Evolutionary conservation across 2,329 filamentous ascomycete species (phyloP), one percentile per base, ranked within the genome.

Genomic region (Colletotrichum ledebouriae): DNA sequence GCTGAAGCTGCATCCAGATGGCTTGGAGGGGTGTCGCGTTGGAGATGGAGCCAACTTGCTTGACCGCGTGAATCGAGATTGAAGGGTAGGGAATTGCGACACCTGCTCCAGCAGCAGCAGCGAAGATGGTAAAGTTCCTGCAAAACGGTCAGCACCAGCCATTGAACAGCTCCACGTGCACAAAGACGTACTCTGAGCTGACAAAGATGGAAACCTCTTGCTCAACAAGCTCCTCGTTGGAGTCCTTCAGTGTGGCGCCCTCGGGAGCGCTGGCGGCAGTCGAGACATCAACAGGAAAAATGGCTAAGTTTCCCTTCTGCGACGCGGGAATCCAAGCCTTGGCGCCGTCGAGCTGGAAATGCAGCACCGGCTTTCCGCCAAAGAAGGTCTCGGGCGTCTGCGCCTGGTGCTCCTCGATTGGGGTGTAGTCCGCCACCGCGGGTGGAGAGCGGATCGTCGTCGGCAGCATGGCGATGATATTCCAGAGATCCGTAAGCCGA

Each of bases 31-130:
- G 76, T 12, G 73, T 67, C 44, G 80, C 76, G 20, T 81, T 78
- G 33, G 80, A 75, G 50, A 80, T 77, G 70, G 70, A 63, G 57
- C 75, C 77, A 73, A 87, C 82, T 63, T 88, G 87, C 78, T 93
- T 90, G 73, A 92, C 87, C 0, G 91, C 92, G 76, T 94, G 92
- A 15, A 94, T 89, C 22, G 89, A 89, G 76, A 95, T 92, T 69
- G 87, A 82, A 3, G 90, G 91, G 78, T 94, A 95, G 0, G 91
- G 88, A 71, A 94, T 91, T 46, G 88, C 85, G 50, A 93, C 79
- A 70, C 92, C 92, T 17, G 81, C 84, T 41, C 83, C 81, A 12
- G 83, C 85, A 3, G 84, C 77, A 12, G 81, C 78, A 72, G 89
- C 90, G 81, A 89, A 94, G 69, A 94, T 78, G 13, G 84, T 88